Evolutionary conservation across 1,139 yeast species (phyloP), one percentile per base, ranked within the genome.

Genomic region (Sugiyamaella sp.): DNA sequence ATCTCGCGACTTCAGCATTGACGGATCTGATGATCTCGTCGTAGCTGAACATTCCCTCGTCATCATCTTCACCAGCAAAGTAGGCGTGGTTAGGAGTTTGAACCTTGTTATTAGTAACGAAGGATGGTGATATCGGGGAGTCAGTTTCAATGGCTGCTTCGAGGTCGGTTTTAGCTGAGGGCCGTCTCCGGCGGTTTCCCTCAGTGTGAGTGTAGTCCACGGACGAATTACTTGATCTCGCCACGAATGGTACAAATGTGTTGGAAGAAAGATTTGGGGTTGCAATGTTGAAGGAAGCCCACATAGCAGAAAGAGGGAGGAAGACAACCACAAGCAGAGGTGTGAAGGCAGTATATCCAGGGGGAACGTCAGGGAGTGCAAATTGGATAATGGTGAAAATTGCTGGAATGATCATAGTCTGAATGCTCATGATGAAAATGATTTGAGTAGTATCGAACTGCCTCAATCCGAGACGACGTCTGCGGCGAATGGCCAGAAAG

Each of bases 401-500:
- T 0, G 95, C 80, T 1, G 98, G 98, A 20, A 88, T 72, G 12
- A 89, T 69, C 77, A 90, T 78, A 0, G 96, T 84, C 68, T 93
- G 98, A n/a, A 82, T 73, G 1, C 87, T 74, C 90, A 88, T 86
- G 54, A 90, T 86, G 56, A 89, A 73, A 44, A 93, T 71, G 33
- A 90, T 82, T 68, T 89, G 96, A 67, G 88, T 80, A 33, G 87
- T 82, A 59, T 86, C 91, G 65, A 91, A 89, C 66, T 89, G 96
- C 62, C 78, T 82, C 55, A 89, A 73, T 0, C 99, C 99, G 53
- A 90, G 71, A 59, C 74, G 80, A 55, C 90, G 77, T 67, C 98
- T 80, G 2, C 87, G 79, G 57, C 82, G 77, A 29, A 89, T 80
- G 0, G 97, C 96, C 52, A 80, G 58, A 12, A 77, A 67, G 51